Base-by-base conservation (phyloP, 2,329 filamentous ascomycete genomes). In the Fusarium musae region DNA sequence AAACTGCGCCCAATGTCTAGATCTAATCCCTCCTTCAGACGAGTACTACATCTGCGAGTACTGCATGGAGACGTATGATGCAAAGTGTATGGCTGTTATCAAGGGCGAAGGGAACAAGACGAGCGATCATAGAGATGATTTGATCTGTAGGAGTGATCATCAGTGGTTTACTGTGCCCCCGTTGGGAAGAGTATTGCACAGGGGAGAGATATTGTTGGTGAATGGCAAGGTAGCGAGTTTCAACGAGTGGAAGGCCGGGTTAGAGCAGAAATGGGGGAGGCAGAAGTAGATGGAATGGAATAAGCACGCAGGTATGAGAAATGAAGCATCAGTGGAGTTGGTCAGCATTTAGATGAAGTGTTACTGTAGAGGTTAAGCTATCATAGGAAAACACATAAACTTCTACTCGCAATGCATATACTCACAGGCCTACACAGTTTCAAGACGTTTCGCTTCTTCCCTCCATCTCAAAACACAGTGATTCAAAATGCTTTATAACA, bases 11-110 rank as follows among this genome's bases (percentile, higher is more conserved):
- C 81, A 84, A 60, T 84, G 83, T 30, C 76, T 85, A 0, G 75
- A 82, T 40, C 79, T 79, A 6, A 80, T 84, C 34, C 66, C 63
- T 2, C 70, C 75, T 4, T 73, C 75, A 5, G 80, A 81, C 3
- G 78, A 79, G 28, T 82, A 83, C 40, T 77, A 72, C 17, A 76
- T 85, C 52, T 85, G 83, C 63, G 75, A 77, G 61, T 78, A 78
- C 57, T 85, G 83, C 65, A 78, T 85, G 71, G 83, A 84, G 66
- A 78, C 78, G 47, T 83, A 81, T 60, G 84, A 84, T 59, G 54
- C 75, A n/a, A 65, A 70, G 17, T 85, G 83, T 39, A 62, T 83
- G 30, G 66, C 79, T 13, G 72, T 79, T 8, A 81, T 82, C 49
- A 77, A 78, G 67, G 69, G 72, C 4, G 75, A 77, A 5, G 77